These are phyloP conservation scores for Colletotrichum sp. DNA, from an alignment of 2,329 filamentous ascomycete genomes.

Conservation along the genomic window DNA sequence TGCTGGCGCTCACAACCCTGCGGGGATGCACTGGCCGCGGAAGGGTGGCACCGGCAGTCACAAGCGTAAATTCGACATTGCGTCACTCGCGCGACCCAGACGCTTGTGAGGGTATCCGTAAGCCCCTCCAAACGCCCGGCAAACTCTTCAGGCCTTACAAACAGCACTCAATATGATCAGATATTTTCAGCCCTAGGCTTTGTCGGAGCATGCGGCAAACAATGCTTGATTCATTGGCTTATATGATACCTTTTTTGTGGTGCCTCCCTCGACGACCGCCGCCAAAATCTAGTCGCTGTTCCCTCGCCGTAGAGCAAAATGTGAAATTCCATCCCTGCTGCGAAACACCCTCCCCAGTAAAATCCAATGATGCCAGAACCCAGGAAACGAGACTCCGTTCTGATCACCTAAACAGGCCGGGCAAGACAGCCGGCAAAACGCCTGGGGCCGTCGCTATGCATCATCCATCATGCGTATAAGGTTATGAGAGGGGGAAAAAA, in stretches of 20 bases:
- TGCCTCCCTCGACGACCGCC: background rate
- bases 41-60: background rate
- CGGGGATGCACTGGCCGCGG: background rate
- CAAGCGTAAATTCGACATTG: background rate
- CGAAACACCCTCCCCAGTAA: slow-evolving; percentile 6
- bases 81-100: background rate
- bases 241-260: background rate
- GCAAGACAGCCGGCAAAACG: slow-evolving; percentile 20
- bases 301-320: background rate
- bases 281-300: background rate
- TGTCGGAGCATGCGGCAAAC: background rate
- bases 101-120: background rate
- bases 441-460: slow-evolving; percentile 24
- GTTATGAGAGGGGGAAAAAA: background rate
- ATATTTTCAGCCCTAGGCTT: background rate
- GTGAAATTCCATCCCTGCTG: background rate
- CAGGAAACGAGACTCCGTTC: slow-evolving; percentile 12
- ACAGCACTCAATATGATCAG: background rate
- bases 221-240: background rate
- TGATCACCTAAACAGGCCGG: slow-evolving; percentile 8
- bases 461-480: slow-evolving; percentile 15
- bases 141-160: background rate
- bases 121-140: background rate
- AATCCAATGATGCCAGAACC: slow-evolving; percentile 18
- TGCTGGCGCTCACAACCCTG: background rate